Evolutionary conservation across 176 grass and related monocot genomes (phyloP).

Genomic region (Chrysopogon serrulatus): DNA sequence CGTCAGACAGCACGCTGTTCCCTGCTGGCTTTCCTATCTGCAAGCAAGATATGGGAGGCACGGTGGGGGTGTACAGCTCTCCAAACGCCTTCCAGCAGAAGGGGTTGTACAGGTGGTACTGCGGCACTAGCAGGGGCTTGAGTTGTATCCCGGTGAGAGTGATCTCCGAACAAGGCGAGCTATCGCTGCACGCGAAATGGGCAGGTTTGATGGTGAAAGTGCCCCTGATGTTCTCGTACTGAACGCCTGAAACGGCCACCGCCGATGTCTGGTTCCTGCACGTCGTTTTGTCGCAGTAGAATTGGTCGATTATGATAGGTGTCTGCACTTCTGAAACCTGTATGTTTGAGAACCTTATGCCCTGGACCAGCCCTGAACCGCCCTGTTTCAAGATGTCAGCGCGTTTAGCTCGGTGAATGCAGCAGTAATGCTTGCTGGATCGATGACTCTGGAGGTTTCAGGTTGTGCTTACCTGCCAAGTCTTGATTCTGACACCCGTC

Average conservation of each 20-base stretch:
- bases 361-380: slow-evolving; percentile 65
- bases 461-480: slow-evolving; percentile 72
- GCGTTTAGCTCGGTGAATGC: background rate
- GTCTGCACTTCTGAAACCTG: slow-evolving; percentile 83
- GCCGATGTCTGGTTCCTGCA: slow-evolving; percentile 68
- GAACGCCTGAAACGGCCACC: slow-evolving; percentile 52
- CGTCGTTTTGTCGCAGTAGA: slow-evolving; percentile 63
- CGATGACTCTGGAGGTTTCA: background rate
- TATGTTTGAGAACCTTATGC: slow-evolving; percentile 78
- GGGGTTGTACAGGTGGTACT: slow-evolving; percentile 47
- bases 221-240: slow-evolving; percentile 74
- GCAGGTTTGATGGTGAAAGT: slow-evolving; percentile 77
- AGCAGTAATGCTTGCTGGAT: background rate
- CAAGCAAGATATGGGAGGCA: slow-evolving; percentile 76
- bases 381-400: slow-evolving; percentile 35
- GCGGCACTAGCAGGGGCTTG: slow-evolving; percentile 33
- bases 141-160: slow-evolving; percentile 68
- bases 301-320: slow-evolving; percentile 83
- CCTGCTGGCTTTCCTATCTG: slow-evolving; percentile 77
- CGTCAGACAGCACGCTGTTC: slow-evolving; percentile 59
- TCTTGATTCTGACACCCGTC: slow-evolving; percentile 97
- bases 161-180: slow-evolving; percentile 65
- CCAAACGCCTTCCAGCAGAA: slow-evolving; percentile 90
- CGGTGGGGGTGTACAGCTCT: slow-evolving; percentile 51
- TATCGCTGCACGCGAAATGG: slow-evolving; percentile 82